Evolutionary conservation across 805 yeast species (phyloP).

Genomic region (Lipomyces mesembrius): DNA sequence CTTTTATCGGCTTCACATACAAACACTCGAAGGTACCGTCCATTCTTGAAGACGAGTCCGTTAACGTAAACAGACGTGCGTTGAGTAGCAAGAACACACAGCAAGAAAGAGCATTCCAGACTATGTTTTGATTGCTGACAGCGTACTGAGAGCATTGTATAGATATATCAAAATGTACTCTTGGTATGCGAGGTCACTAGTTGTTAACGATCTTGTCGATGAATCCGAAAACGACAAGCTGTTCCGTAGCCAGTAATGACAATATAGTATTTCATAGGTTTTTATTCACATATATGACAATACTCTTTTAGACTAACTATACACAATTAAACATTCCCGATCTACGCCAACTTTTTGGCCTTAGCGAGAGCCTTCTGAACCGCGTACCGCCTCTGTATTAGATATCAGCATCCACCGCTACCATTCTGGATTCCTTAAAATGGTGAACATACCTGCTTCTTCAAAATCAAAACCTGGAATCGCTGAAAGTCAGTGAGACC

Average conservation of each 20-base stretch:
- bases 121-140: conserved; percentile 25
- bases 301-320: conserved; percentile 21
- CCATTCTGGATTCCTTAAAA: background rate
- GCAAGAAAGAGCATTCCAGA: conserved; percentile 27
- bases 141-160: background rate
- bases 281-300: conserved; percentile 26
- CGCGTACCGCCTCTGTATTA: conserved; percentile 69
- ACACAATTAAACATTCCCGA: conserved; percentile 21
- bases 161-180: background rate
- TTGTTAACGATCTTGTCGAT: background rate
- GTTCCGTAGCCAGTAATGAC: background rate
- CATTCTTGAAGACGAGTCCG: conserved; percentile 28
- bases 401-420: background rate
- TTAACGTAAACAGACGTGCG: conserved; percentile 14
- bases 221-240: background rate
- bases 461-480: conserved; percentile 97
- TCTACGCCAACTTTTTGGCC: conserved; percentile 54
- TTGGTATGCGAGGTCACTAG: background rate
- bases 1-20: conserved; percentile 94
- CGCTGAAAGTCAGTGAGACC: conserved; percentile 96
- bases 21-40: conserved; percentile 63
- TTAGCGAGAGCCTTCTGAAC: conserved; percentile 96
- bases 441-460: conserved; percentile 69
- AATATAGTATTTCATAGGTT: conserved; percentile 3
- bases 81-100: conserved; percentile 1